Percentiles rank a stretch among this genome's conserved stretches.
phyloP scores from a whole-genome alignment of 768 basidiomycete species.

The Russula virescens region DNA sequence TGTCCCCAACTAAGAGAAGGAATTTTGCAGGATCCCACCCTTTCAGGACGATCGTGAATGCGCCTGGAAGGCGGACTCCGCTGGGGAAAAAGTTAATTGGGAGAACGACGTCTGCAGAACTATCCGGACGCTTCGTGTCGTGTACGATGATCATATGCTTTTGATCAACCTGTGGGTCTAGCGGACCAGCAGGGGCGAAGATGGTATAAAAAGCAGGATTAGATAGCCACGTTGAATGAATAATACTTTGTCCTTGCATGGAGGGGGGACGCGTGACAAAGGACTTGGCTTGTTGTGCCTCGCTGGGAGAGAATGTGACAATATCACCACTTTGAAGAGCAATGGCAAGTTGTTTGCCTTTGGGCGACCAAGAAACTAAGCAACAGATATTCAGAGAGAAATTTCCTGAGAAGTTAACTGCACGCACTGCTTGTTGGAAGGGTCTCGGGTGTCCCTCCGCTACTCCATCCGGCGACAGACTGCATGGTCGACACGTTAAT shows the following conservation, averaged over 20 bases:
- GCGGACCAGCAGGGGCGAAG: constrained; percentile 45
- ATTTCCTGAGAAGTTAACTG: background rate
- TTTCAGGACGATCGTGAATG: constrained; percentile 36
- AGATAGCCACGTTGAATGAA: constrained; percentile 63
- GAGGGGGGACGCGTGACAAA: constrained; percentile 54
- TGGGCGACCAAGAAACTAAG: constrained; percentile 78
- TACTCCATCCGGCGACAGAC: constrained; percentile 50
- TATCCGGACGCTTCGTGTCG: constrained; percentile 38
- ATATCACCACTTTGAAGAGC: constrained; percentile 68
- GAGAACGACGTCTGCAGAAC: constrained; percentile 35
- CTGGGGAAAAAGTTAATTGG: constrained; percentile 40
- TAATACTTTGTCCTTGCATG: constrained; percentile 38
- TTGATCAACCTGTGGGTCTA: constrained; percentile 38
- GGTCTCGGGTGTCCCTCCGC: constrained; percentile 40
- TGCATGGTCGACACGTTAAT: constrained; percentile 49
- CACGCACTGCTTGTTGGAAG: constrained; percentile 55
- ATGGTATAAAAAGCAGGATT: constrained; percentile 62
- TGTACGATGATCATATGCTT: constrained; percentile 37
- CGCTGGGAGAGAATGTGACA: constrained; percentile 55
- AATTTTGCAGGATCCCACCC: constrained; percentile 42
- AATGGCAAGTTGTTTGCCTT: constrained; percentile 78
- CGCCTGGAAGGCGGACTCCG: constrained; percentile 42
- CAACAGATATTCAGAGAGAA: constrained; percentile 16
- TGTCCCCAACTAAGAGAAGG: constrained; percentile 44
- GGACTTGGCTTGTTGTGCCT: constrained; percentile 49